Conservation (phyloP, 2,329 filamentous ascomycete genomes). For the Xylaria sp. region DNA sequence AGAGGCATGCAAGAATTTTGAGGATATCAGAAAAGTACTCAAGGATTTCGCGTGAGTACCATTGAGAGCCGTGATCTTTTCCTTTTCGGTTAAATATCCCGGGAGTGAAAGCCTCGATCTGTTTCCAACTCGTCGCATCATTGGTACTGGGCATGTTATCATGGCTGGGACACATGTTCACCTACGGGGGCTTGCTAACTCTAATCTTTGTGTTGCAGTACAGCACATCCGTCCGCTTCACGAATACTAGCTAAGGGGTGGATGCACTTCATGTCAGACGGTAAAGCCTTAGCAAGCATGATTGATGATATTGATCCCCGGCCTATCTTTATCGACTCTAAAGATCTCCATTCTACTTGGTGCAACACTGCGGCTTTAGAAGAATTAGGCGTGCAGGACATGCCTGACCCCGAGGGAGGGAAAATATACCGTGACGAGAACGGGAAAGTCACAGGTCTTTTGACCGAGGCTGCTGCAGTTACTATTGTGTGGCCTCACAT, state of each 20-base stretch:
- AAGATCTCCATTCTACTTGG: constrained; percentile 67
- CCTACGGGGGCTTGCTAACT: constrained; percentile 21
- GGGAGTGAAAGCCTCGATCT: background rate
- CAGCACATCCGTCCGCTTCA: constrained; percentile 55
- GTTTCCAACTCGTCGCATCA: background rate
- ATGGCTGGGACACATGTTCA: constrained; percentile 3
- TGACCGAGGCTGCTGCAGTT: constrained; percentile 64
- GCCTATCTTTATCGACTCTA: constrained; percentile 66
- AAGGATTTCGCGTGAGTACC: constrained; percentile 52
- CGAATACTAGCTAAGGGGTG: constrained; percentile 64
- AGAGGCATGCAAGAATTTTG: constrained; percentile 56
- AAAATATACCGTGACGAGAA: constrained; percentile 59
- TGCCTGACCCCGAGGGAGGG: constrained; percentile 62
- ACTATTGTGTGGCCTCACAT: constrained; percentile 65
- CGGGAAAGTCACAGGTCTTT: constrained; percentile 60
- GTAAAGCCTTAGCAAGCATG: constrained; percentile 59
- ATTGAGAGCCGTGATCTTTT: background rate
- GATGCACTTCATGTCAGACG: constrained; percentile 66
- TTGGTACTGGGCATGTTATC: background rate
- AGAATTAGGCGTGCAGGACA: constrained; percentile 60
- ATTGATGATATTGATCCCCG: constrained; percentile 62
- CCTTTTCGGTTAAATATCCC: background rate
- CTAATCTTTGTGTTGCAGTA: constrained; percentile 15
- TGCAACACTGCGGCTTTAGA: constrained; percentile 62
- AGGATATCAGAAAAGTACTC: constrained; percentile 61